Base-by-base conservation (phyloP, 768 basidiomycete species). In the Naganishia vishniacii region DNA sequence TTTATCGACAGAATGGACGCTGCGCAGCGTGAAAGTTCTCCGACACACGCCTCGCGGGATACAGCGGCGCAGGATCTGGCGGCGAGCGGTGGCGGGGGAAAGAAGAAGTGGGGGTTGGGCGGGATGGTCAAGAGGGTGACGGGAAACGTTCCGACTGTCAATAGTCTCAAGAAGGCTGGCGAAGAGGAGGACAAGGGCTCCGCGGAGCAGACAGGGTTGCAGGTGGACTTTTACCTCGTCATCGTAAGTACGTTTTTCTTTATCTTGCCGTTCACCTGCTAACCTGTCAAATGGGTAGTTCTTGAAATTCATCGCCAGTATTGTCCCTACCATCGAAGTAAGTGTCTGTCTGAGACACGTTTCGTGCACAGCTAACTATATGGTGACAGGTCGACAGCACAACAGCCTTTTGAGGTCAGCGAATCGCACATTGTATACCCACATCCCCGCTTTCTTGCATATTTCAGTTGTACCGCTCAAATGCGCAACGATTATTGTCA, bases 1-100 rank as follows among this genome's bases (percentile, higher is more conserved):
- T 91, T 98, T 66, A 97, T 98, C 74, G 94, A 98, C 77, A 84
- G 94, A 63, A 97, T 98, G 92, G 95, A 98, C 78, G 84, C 84
- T 69, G 85, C 85, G 66, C 82, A 88, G 61, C 89, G 86, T 74
- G 89, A 91, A 76, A n/a, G n/a, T n/a, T n/a, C n/a, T n/a, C n/a
- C n/a, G n/a, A n/a, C n/a, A n/a, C n/a, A n/a, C n/a, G 48, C 18
- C 18, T 20, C 51, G 12, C 31, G 63, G 16, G 16, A 45, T 2
- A 48, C 29, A 8, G 23, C 31, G 40, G 7, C 58, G 41, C 18
- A 20, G n/a, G 61, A 41, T 34, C 3, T 82, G 89, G 4, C 40
- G 25, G 59, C 29, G 20, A 85, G 34, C 2, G 31, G 49, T 6
- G 45, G 8, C 18, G 86, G 16, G 82, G 65, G 47, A 15, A 76